Evolutionary conservation across 73 alveolate genomes (phyloP).

Genomic region (Paramecium octaurelia): DNA sequence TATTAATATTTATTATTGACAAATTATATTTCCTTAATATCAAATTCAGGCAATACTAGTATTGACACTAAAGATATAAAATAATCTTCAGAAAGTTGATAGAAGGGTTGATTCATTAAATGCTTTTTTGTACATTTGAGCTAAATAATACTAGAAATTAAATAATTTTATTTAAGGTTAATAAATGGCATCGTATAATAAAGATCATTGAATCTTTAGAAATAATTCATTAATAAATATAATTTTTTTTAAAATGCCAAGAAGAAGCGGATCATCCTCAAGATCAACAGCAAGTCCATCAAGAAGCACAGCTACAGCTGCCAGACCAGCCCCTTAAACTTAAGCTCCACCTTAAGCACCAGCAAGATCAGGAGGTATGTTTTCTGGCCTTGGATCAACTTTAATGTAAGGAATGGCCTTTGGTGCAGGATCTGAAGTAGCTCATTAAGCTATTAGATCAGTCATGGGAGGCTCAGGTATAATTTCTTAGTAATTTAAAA

Average conservation of each 20-base stretch:
- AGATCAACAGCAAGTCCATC: slow-evolving; percentile 52
- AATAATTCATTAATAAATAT: not conserved
- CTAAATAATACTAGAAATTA: not conserved
- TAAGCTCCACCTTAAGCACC: slow-evolving; percentile 54
- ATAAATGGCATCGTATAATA: not conserved
- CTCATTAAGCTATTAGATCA: slow-evolving; percentile 76
- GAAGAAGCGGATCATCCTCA: slow-evolving; percentile 52
- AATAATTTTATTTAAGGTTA: not conserved
- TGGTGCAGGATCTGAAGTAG: slow-evolving; percentile 80
- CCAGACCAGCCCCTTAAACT: slow-evolving; percentile 56
- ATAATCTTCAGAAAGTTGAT: not conserved
- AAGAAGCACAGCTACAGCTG: slow-evolving; percentile 60
- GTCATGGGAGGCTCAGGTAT: slow-evolving; percentile 29
- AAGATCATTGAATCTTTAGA: not conserved
- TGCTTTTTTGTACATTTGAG: not conserved
- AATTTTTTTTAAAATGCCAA: slow-evolving; percentile 22
- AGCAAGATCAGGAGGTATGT: slow-evolving; percentile 65
- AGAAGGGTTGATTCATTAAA: not conserved
- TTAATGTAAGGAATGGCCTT: slow-evolving; percentile 77
- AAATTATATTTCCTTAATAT: not conserved
- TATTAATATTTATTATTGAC: not conserved
- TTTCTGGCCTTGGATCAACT: slow-evolving; percentile 73
- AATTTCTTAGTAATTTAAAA: slow-evolving; percentile 7
- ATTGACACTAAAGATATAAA: not conserved
- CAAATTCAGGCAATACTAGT: not conserved